Evolutionary conservation across 2,329 filamentous ascomycete genomes (phyloP).

Genomic region (Microdochium nivale): DNA sequence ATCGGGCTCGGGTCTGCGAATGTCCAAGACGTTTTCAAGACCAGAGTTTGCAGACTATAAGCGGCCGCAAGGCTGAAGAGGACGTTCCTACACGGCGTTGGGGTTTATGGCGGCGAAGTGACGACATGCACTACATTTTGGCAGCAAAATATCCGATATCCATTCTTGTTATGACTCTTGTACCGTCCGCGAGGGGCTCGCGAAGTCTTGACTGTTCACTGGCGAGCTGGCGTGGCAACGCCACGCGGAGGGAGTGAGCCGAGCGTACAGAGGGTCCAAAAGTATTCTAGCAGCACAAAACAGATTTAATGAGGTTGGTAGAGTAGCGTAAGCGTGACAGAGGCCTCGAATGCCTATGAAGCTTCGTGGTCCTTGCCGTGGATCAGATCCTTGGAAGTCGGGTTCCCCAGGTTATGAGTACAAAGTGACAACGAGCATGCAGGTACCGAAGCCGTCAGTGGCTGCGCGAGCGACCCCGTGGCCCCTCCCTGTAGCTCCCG

Average conservation of each 20-base stretch:
- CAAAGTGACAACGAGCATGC: no score
- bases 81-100: background rate
- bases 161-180: background rate
- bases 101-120: constrained; percentile 1
- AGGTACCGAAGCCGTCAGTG: no score
- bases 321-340: background rate
- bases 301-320: background rate
- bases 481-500: no score
- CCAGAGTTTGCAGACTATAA: background rate
- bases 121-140: constrained; percentile 7
- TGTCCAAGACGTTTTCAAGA: background rate
- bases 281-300: background rate
- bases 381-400: no score
- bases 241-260: background rate
- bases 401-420: no score
- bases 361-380: background rate
- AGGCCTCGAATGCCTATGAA: background rate
- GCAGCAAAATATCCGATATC: constrained; percentile 21
- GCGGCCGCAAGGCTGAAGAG: background rate
- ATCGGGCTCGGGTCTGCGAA: background rate
- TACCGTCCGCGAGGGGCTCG: background rate
- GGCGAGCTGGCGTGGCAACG: background rate
- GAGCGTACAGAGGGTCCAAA: background rate
- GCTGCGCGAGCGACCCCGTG: no score
- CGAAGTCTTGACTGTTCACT: background rate